phyloP scores from a whole-genome alignment of 2,329 filamentous ascomycete genomes.

The Dothistroma pini region DNA sequence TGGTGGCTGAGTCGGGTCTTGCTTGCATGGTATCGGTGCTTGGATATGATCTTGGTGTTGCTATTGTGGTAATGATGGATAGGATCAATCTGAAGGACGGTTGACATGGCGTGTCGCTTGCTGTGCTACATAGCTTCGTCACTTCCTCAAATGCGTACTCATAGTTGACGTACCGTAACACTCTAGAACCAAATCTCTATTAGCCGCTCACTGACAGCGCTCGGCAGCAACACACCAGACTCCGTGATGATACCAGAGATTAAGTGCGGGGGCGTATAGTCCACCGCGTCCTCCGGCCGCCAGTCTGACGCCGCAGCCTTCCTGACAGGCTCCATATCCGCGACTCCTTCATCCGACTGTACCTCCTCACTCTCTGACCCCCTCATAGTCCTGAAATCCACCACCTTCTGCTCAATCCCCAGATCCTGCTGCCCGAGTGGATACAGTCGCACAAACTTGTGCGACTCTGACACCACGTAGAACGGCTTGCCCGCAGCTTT shows the following conservation, averaged over 20 bases:
- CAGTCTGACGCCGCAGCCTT: slow-evolving; percentile 18
- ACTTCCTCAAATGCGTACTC: not conserved
- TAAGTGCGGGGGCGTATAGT: slow-evolving; percentile 62
- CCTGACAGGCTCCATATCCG: slow-evolving; percentile 30
- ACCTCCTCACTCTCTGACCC: slow-evolving; percentile 61
- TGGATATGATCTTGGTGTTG: too few relatives aligned
- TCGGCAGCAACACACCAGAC: slow-evolving; percentile 66
- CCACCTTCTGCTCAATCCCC: slow-evolving; percentile 71
- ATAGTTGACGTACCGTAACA: not conserved
- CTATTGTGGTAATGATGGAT: too few relatives aligned
- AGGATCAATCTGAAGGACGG: too few relatives aligned
- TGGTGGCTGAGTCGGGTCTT: too few relatives aligned
- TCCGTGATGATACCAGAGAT: slow-evolving; percentile 74
- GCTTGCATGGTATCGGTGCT: too few relatives aligned
- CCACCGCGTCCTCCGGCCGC: slow-evolving; percentile 53
- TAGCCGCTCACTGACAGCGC: slow-evolving; percentile 66
- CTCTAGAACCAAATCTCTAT: slow-evolving; percentile 57
- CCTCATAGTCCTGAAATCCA: slow-evolving; percentile 70
- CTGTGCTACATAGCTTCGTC: not conserved
- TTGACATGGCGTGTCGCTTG: too few relatives aligned
- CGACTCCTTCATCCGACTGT: slow-evolving; percentile 26
- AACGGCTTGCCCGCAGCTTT: slow-evolving; percentile 70
- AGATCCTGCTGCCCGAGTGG: slow-evolving; percentile 78
- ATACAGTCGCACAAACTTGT: slow-evolving; percentile 91
- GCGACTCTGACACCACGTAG: slow-evolving; percentile 89